Evolutionary conservation across 2,329 filamentous ascomycete species (phyloP).

Genomic region (Ceratocystis lukuohia): DNA sequence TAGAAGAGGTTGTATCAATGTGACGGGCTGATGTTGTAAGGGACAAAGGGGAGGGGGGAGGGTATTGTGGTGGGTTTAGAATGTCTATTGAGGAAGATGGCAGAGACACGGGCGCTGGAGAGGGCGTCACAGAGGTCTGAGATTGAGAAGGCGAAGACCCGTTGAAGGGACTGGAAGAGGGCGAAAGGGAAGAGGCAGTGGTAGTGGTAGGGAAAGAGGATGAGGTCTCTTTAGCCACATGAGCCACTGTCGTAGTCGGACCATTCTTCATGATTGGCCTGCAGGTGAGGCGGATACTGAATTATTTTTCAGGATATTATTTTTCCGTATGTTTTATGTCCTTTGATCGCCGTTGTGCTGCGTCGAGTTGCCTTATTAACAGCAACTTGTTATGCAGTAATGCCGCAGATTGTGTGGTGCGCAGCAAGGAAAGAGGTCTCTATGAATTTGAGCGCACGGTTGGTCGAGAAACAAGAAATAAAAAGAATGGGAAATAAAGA

Average conservation of each 20-base stretch:
- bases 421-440: neutral
- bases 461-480: neutral
- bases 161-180: conserved; percentile 11
- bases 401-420: neutral
- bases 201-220: conserved; percentile 6
- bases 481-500: neutral
- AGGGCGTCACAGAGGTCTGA: conserved; percentile 28
- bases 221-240: conserved; percentile 27
- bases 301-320: neutral
- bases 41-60: conserved; percentile 21
- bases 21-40: conserved; percentile 18
- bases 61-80: conserved; percentile 13
- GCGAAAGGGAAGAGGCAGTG: neutral
- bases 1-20: conserved; percentile 2
- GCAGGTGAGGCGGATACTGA: conserved; percentile 4
- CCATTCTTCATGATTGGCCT: conserved; percentile 15
- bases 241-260: conserved; percentile 24
- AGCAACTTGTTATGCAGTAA: neutral
- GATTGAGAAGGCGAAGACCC: conserved; percentile 24
- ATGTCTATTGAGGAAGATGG: conserved; percentile 24
- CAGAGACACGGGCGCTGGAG: conserved; percentile 18
- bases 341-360: neutral
- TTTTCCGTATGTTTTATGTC: neutral
- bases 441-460: neutral
- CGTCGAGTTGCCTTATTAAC: neutral